Base-by-base conservation (phyloP, 2,329 filamentous ascomycete genomes). In the Cladophialophora exuberans region DNA sequence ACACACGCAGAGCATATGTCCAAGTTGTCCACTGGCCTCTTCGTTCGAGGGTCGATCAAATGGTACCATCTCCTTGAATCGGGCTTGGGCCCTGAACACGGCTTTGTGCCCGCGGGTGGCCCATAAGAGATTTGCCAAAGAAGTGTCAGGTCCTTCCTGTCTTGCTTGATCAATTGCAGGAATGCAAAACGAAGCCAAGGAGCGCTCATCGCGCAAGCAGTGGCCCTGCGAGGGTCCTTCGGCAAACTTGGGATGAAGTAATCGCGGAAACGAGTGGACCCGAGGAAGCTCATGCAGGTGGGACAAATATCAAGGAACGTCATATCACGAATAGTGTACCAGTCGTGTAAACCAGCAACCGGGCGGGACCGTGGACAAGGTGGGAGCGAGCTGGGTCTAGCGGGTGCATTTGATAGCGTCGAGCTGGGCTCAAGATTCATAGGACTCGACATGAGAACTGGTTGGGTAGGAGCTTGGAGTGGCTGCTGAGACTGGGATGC, bases 151-250 rank as follows among this genome's bases (percentile, higher is more conserved):
- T 90, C 84, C 2, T 80, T 77, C 15, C 82, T 77, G 10, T 83
- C 74, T 62, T 89, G 83, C 70, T 91, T 90, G 48, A 88, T 75
- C 2, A 86, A 92, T 59, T 96, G 79, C 2, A 92, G 79, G 84
- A 88, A 96, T 1, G 91, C 91, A 33, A 96, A 84, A 23, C 89
- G 85, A 64, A 90, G 87, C 90, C 91, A 97, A 1, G 87, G 83
- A 10, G 83, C 80, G 25, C 89, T 89, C 70, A 97, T 90, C 61
- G 91, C 87, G 72, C 93, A 97, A 41, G 81, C 77, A 6, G 89
- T 79, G 41, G 82, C 78, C 35, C 79, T 76, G 11, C 82, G 79
- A 2, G 79, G 74, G 3, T 83, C 76, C 13, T 84, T 82, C 23
- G 78, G 75, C 25, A 83, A 78, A 30, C 83, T 82, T 2, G 80